phyloP scores from a whole-genome alignment of 768 basidiomycete species.

The Russula foetens region DNA sequence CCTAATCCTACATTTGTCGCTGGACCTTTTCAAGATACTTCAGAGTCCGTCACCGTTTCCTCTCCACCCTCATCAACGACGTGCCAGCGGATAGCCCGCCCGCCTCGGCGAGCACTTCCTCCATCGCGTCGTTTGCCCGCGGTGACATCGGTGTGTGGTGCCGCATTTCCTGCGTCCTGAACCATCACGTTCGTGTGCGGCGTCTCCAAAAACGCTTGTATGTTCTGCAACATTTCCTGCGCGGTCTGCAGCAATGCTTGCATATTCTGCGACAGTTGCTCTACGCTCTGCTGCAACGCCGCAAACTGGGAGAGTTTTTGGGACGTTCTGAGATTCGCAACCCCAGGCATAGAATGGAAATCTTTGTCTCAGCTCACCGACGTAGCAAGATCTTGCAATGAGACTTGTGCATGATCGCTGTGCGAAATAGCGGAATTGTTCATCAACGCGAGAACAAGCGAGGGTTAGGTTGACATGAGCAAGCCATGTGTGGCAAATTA shows the following conservation, averaged over 20 bases:
- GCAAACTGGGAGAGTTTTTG: conserved; percentile 13
- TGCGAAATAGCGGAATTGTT: conserved; percentile 4
- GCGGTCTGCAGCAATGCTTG: background rate
- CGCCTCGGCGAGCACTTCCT: background rate
- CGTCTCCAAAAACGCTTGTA: conserved; percentile 4
- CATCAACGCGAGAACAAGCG: background rate
- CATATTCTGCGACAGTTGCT: conserved; percentile 4
- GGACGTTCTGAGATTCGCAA: background rate
- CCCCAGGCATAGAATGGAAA: background rate
- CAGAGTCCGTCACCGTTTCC: background rate
- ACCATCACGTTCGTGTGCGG: background rate
- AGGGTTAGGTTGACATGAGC: background rate
- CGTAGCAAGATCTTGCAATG: background rate
- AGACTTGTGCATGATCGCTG: background rate
- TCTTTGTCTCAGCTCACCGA: background rate
- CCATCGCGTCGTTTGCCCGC: background rate
- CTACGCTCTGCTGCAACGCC: conserved; percentile 15
- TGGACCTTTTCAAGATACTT: background rate
- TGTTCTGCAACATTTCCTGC: conserved; percentile 3
- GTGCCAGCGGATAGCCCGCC: too few relatives aligned
- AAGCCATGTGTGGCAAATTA: background rate
- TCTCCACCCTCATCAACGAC: too few relatives aligned
- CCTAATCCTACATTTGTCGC: background rate
- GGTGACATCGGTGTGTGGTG: background rate
- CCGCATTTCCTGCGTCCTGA: background rate